Evolutionary conservation across 2,329 filamentous ascomycete genomes (phyloP).

Genomic region (Pseudogymnoascus sp.): DNA sequence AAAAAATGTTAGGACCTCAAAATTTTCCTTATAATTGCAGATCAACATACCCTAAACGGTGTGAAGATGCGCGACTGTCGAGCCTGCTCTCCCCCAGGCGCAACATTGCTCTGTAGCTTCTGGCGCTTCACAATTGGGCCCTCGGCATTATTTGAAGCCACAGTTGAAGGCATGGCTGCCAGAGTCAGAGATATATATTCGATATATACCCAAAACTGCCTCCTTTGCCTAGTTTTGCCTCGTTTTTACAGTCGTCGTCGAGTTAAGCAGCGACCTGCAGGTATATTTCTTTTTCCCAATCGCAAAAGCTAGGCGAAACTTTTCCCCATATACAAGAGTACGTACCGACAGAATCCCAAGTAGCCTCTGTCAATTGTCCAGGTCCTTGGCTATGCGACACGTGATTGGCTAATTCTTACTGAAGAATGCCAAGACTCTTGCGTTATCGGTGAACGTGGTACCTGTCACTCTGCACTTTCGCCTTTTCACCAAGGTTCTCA

Average conservation of each 20-base stretch:
- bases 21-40: neutral
- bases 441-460: constrained; percentile 6
- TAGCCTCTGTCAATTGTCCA: constrained; percentile 4
- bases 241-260: constrained; percentile 7
- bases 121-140: constrained; percentile 68
- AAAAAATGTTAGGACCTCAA: constrained; percentile 16
- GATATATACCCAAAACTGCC: constrained; percentile 25
- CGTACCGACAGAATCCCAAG: neutral
- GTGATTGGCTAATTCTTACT: neutral
- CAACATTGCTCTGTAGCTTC: constrained; percentile 45
- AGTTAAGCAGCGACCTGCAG: constrained; percentile 8
- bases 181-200: constrained; percentile 9
- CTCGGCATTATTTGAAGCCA: constrained; percentile 40
- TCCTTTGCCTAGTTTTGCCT: constrained; percentile 29
- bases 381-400: neutral
- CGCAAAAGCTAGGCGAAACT: constrained; percentile 8
- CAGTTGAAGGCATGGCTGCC: constrained; percentile 37
- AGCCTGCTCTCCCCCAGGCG: constrained; percentile 30
- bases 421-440: constrained; percentile 1
- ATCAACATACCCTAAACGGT: constrained; percentile 68
- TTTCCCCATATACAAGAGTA: constrained; percentile 7
- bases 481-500: neutral
- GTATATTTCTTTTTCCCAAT: constrained; percentile 8
- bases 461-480: neutral
- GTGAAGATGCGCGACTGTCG: constrained; percentile 77